phyloP scores from a whole-genome alignment of 2,329 filamentous ascomycete species.

The Xylariaceae sp. region DNA sequence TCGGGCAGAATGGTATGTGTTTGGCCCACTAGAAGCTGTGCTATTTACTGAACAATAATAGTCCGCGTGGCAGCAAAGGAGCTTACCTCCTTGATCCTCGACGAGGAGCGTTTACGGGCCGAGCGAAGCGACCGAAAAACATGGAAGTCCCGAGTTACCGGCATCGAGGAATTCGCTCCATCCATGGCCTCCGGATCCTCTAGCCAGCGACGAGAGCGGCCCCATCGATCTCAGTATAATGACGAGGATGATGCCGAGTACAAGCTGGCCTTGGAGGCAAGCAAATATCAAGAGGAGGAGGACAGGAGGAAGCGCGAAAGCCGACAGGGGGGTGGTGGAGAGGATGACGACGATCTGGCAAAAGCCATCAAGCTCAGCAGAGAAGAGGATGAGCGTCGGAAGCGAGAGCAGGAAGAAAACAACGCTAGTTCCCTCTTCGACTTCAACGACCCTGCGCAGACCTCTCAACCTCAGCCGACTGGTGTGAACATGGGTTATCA shows the following conservation, averaged over 20 bases:
- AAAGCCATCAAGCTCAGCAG: constrained; percentile 95
- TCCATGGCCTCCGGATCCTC: constrained; percentile 26
- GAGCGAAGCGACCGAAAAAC: constrained; percentile 89
- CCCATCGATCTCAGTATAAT: constrained; percentile 46
- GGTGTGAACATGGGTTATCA: constrained; percentile 97
- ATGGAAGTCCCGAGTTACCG: constrained; percentile 95
- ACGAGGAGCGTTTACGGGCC: constrained; percentile 86
- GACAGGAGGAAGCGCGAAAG: constrained; percentile 72
- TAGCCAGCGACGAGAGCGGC: constrained; percentile 44
- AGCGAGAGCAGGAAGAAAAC: constrained; percentile 79
- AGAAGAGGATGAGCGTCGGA: constrained; percentile 87
- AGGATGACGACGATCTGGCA: constrained; percentile 86
- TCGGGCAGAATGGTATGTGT: constrained; percentile 86
- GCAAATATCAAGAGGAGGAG: constrained; percentile 92
- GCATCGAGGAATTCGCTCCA: constrained; percentile 74
- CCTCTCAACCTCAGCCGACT: constrained; percentile 69
- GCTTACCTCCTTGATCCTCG: constrained; percentile 83
- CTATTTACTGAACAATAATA: constrained; percentile 42
- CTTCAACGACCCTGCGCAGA: constrained; percentile 57
- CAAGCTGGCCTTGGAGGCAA: constrained; percentile 85
- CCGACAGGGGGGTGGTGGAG: constrained; percentile 49
- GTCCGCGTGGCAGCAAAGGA: constrained; percentile 96
- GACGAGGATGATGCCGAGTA: constrained; percentile 92
- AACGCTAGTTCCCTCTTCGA: constrained; percentile 90
- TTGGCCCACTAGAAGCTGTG: constrained; percentile 12